phyloP scores from a whole-genome alignment of 441 rosid genomes.

The Populus hybrid region DNA sequence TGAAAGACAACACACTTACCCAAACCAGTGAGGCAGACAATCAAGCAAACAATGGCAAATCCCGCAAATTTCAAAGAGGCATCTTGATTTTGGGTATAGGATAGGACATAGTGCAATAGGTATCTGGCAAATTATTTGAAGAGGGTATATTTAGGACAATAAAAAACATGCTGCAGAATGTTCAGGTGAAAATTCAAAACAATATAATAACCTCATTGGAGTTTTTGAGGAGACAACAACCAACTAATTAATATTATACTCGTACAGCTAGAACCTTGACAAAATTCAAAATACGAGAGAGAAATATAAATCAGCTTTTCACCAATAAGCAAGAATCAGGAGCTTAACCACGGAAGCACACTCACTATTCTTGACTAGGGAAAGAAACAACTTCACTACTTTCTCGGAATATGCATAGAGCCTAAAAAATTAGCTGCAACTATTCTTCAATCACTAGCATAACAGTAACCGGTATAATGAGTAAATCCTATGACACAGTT shows the following conservation, averaged over 20 bases:
- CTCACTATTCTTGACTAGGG: background rate
- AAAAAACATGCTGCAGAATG: background rate
- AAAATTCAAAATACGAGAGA: background rate
- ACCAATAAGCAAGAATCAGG: background rate
- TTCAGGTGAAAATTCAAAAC: background rate
- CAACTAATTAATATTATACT: background rate
- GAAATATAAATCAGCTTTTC: background rate
- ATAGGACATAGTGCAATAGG: constrained; percentile 62
- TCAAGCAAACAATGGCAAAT: constrained; percentile 55
- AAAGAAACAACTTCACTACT: background rate
- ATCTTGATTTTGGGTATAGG: constrained; percentile 35
- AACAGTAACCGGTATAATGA: background rate
- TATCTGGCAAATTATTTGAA: constrained; percentile 45
- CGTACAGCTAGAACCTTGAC: background rate
- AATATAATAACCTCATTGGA: background rate
- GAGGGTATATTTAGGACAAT: constrained; percentile 6
- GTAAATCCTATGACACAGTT: background rate
- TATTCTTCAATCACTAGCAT: background rate
- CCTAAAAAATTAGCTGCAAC: background rate
- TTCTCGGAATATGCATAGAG: background rate
- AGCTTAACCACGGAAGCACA: background rate
- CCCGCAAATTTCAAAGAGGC: constrained; percentile 42
- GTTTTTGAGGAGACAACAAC: background rate
- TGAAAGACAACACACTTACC: constrained; percentile 44
- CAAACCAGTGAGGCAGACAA: constrained; percentile 59